Evolutionary conservation across 495 filamentous ascomycete species (phyloP), one percentile per base, ranked within the genome.

Genomic region (Xylaria acuta): DNA sequence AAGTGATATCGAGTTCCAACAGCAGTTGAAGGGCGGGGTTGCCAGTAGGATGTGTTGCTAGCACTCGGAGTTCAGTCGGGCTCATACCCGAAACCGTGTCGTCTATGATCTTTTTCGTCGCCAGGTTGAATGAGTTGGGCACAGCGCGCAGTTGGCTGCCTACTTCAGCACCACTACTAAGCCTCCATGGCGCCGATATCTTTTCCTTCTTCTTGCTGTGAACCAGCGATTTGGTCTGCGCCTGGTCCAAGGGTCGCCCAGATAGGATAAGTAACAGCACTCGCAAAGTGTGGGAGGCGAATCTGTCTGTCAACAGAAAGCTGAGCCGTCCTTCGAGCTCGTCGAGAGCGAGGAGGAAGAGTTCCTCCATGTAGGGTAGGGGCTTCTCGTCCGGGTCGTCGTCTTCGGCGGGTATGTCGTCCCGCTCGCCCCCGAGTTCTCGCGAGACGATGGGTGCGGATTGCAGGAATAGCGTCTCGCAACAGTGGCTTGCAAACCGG

Each of bases 401-500:
- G 11, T 84, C 74, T 40, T 87, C 88, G 14, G 84, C 79, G 5
- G 63, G 64, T 64, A 60, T 72, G 53, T 74, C 81, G 60, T 78
- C 81, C 1, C 73, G 75, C 9, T 77, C 76, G 41, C 87, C 83
- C 64, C 86, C 88, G 66, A 93, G 79, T 79, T 95, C 92, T 72
- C 91, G 82, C 27, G 91, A 92, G 32, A 97, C 92, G 8, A 92
- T 83, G 0, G 92, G 90, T 22, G 94, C 95, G 11, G 92, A 91
- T 68, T 91, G 88, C 45, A 94, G 84, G 76, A 99, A 98, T 12
- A 99, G 85, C 20, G 92, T 94, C 83, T 99, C 96, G 80, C 95
- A 98, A 78, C 95, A 98, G 82, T 99, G 96, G 65, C 93, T 94
- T 5, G 96, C 96, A 78, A 99, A 99, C 36, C 95, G 92, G 80